Base-by-base conservation (phyloP, 495 filamentous ascomycete genomes). In the Penicillium simplicissimum region DNA sequence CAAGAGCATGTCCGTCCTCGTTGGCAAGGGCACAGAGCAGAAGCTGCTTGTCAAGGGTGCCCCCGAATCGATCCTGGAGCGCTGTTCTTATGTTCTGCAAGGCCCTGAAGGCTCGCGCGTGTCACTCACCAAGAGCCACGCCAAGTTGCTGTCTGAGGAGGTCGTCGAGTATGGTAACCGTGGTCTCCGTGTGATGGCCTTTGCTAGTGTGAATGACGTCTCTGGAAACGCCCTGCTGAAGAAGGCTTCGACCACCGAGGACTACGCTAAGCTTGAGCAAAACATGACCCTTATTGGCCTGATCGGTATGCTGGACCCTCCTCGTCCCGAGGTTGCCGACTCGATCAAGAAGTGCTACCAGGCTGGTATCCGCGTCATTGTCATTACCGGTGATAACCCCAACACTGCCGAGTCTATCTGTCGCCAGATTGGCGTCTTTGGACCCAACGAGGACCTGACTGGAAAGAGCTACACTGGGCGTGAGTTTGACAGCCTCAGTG, bases 1-100 rank as follows among this genome's bases (percentile, higher is more conserved):
- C 21, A 99, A 99, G 83, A 98, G 96, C 71, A 99, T 99, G 96
- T 99, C 96, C 28, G 96, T 98, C 33, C 84, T 97, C 17, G 89
- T 95, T 51, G 87, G 88, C 55, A 78, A 83, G 47, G 85, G 81
- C 49, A 81, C 80, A 43, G 72, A 86, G 36, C 84, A 94, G 73
- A 90, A 88, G 70, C 87, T 99, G 14, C 85, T 99, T 25, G 95
- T 98, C 60, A 99, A 99, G 76, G 96, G 96, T 62, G 96, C 96
- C 13, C 96, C 96, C 11, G 96, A 99, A 74, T 89, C 91, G 8
- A 86, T 98, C 63, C 82, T 98, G 52, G 95, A 96, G 49, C 90
- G 96, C 43, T 99, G 96, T 78, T 88, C 91, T 40, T 82, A 91
- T 65, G 84, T 85, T 37, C 69, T 97, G 19, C 76, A 92, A 57